phyloP scores from a whole-genome alignment of 257 asterid species.

The Mitragyna speciosa region DNA sequence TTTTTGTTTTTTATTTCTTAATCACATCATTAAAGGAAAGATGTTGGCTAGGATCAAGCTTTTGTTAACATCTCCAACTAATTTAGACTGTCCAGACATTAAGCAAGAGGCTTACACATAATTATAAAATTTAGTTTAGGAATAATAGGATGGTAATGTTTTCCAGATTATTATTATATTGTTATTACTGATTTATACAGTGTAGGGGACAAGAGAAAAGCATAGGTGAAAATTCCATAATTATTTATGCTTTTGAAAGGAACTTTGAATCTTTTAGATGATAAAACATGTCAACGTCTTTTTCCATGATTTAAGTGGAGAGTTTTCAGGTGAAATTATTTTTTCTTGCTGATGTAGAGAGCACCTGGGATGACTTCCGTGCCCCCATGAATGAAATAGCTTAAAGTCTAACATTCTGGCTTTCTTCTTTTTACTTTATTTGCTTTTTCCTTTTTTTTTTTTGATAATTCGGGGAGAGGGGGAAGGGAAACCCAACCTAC shows the following conservation, averaged over 20 bases:
- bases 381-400: background rate
- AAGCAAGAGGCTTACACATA: background rate
- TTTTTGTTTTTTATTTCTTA: background rate
- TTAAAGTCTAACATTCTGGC: background rate
- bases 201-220: background rate
- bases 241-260: background rate
- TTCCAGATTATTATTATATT: background rate
- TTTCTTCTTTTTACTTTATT: conserved; percentile 5
- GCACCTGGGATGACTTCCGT: conserved; percentile 4
- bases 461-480: too few relatives aligned
- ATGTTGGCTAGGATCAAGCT: background rate
- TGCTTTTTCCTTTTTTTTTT: background rate
- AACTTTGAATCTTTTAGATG: background rate
- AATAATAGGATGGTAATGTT: too few relatives aligned
- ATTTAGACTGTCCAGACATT: background rate
- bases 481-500: too few relatives aligned
- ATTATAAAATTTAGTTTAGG: background rate
- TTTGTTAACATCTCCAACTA: background rate
- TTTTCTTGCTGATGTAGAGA: conserved; percentile 7
- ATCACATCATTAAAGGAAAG: background rate
- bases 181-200: rapidly evolving
- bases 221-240: background rate
- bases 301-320: background rate
- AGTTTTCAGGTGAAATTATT: background rate
- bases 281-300: background rate